These are phyloP conservation scores for Hypomontagnella monticulosa DNA, from an alignment of 495 filamentous ascomycete species.

Conservation along the genomic window DNA sequence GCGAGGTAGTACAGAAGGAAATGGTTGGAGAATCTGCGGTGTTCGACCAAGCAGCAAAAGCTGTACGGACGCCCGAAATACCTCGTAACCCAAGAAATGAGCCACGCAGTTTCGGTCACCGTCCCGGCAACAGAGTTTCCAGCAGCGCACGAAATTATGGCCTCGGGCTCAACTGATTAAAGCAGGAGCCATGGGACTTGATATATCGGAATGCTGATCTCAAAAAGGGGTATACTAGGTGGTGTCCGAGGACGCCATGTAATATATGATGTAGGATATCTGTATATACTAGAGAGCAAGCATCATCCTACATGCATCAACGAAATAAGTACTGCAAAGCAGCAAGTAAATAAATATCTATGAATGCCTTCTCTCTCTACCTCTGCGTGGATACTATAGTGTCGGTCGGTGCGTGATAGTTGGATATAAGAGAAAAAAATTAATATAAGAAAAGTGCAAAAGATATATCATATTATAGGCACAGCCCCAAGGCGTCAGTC, in stretches of 20 bases:
- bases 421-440: too few species aligned
- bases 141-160: constrained; percentile 28
- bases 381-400: too few species aligned
- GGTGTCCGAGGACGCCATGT: constrained; percentile 1
- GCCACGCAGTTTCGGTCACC: constrained; percentile 1
- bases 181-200: neutral
- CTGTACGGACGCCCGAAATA: constrained; percentile 7
- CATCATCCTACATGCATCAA: constrained; percentile 6
- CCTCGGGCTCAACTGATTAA: neutral
- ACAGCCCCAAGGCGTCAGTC: too few species aligned
- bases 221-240: neutral
- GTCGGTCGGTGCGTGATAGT: too few species aligned
- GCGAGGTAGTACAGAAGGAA: constrained; percentile 63
- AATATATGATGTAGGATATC: constrained; percentile 27
- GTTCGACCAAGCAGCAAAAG: constrained; percentile 33
- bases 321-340: neutral
- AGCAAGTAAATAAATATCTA: neutral
- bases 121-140: neutral
- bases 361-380: too few species aligned
- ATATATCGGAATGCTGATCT: too few species aligned
- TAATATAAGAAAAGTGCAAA: too few species aligned
- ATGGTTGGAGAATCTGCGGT: constrained; percentile 49
- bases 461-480: too few species aligned
- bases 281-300: constrained; percentile 33
- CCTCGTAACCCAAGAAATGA: neutral